Evolutionary conservation across 768 basidiomycete species (phyloP), one percentile per base, ranked within the genome.

Genomic region (Trichaptum fuscoviolaceum): DNA sequence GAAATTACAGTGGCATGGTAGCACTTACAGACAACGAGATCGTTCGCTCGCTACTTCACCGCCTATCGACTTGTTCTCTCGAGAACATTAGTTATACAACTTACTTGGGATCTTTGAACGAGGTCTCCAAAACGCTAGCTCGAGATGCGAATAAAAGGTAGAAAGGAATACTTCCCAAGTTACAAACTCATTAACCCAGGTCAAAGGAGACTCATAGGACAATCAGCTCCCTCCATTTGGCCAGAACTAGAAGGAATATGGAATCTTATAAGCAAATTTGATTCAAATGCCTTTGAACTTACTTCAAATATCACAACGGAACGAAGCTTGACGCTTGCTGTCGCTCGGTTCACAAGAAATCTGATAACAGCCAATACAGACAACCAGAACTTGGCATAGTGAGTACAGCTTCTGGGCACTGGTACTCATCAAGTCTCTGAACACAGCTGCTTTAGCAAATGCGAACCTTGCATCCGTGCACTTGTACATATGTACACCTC

Each of bases 311-410:
- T n/a, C n/a, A 57, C 66, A n/a, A 36, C 26, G 63, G 61, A 80
- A 81, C n/a, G 78, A 74, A 34, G 78, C 73, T 12, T 69, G 73
- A 82, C 83, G 67, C 77, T 76, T n/a, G 81, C 79, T 70, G 71
- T 93, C 24, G 89, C 87, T 8, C 89, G 86, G 71, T 88, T 96
- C 72, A 93, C 92, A 17, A 84, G 95, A 67, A 96, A 97, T 73
- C 76, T 95, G 10, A 87, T 92, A 35, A 93, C 93, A 10, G 91
- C 87, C 7, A 83, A 88, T 18, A 82, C 85, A 8, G 73, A 74
- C n/a, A 93, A 93, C 76, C 95, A 97, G 73, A 72, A 75, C 57
- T 79, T 77, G 66, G 89, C 90, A 26, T 90, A 86, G 95, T 96
- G 71, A 80, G 93, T 68, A 18, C 20, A 25, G 26, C 23, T 78